Base-by-base conservation (phyloP, 768 basidiomycete genomes). In the Boletellus emodensis region DNA sequence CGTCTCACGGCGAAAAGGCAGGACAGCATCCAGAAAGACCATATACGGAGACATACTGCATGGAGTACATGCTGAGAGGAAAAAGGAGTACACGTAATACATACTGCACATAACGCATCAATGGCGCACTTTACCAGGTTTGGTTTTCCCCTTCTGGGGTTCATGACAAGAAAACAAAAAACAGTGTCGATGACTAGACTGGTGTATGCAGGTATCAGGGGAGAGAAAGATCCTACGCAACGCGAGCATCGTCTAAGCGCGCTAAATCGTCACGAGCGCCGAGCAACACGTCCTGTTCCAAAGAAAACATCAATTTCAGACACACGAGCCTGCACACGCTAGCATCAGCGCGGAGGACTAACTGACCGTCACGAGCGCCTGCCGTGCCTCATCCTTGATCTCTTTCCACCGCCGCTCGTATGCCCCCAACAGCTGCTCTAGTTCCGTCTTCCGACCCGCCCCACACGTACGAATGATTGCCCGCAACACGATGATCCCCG, bases 371-470 rank as follows among this genome's bases (percentile, higher is more conserved):
- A 83, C 82, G 53, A 83, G 72, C 1, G 76, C 75, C 63, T 84
- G 83, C 52, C 83, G 68, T 13, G 80, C 75, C 63, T 84, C 83
- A 57, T 84, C 83, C 61, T 81, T 81, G 52, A 84, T 84, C 61
- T 84, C 83, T 61, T 84, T 84, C 83, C 83, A 84, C 47, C 82
- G 66, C n/a, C 75, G 70, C 58, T 84, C 82, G 60, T 84, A 84
- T 7, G 72, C 76, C 37, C 74, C 70, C 61, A 84, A 47, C 18
- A 84, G 57, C 28, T 76, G 77, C 46, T 78, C 80, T 59, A 81
- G 83, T 50, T 81, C 75, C 37, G 76, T 72, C 53, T 77, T 68
- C 54, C 78, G 75, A n/a, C 73, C 73, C 38, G 75, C 64, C 61
- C 76, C 71, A 1, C 73, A 75, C 15, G 77, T 78, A 49, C 82